These are phyloP conservation scores for Corchorus olitorius DNA, from an alignment of 345 rosid genomes.

Conservation along the genomic window DNA sequence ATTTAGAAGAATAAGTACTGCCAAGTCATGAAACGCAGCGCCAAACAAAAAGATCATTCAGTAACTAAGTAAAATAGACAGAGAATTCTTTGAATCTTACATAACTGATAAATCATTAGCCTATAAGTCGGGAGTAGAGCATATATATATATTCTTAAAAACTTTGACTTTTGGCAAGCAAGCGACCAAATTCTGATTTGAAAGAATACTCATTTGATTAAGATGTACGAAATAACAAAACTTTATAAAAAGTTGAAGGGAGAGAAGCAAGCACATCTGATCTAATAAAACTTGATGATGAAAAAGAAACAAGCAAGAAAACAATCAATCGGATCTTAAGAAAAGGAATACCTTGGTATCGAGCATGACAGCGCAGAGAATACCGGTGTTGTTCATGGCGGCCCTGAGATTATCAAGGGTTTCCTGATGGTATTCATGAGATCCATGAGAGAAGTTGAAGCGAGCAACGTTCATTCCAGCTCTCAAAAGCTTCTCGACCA, in stretches of 20 bases:
- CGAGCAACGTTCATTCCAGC: conserved; percentile 99
- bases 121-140: neutral
- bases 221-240: too few relatives aligned
- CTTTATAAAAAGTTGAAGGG: too few relatives aligned
- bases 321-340: neutral
- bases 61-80: too few relatives aligned
- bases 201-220: too few relatives aligned
- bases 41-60: too few relatives aligned
- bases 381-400: conserved; percentile 87
- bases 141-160: neutral
- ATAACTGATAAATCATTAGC: neutral
- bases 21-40: too few relatives aligned
- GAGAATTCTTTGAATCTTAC: too few relatives aligned
- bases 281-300: neutral
- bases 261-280: neutral
- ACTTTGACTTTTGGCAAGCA: neutral
- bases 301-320: too few relatives aligned
- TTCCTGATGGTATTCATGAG: conserved; percentile 91
- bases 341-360: conserved; percentile 72
- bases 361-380: conserved; percentile 96
- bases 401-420: conserved; percentile 84
- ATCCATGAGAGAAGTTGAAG: conserved; percentile 97
- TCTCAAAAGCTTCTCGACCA: conserved; percentile 79
- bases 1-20: too few relatives aligned
- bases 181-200: too few relatives aligned